Evolutionary conservation across 345 rosid genomes (phyloP), one percentile per base, ranked within the genome.

Genomic region (Eucalyptus shirleyi): DNA sequence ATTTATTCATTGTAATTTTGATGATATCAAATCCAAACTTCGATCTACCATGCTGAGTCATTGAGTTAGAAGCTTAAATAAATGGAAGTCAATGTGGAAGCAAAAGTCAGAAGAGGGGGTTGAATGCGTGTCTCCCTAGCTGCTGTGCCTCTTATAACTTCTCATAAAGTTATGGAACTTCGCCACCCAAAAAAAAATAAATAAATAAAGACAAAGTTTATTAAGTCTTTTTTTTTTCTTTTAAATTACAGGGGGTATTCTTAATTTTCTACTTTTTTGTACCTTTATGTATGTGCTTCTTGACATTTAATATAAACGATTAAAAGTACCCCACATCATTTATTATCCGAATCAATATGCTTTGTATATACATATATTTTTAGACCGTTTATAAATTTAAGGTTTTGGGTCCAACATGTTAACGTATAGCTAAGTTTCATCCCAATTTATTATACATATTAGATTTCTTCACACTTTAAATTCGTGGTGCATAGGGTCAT

Each of bases 41-140:
- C 59, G 37, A 90, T 86, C 91, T 91, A 88, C 90, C 90, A 8
- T 40, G 88, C 87, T 49, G 90, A 91, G 88, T 89, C 88, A 87
- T 4, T 60, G 37, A 67, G 45, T 87, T 30, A 44, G 47, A 18
- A 72, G 34, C 56, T 83, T 86, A 87, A 53, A 50, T 50, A 50
- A 50, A 62, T 88, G 55, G 55, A 21, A 86, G 92, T 92, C 92
- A 91, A 92, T 92, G 37, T 49, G 47, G 69, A 86, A 62, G 87
- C 50, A 86, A 50, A 91, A 88, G 93, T 92, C 91, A 89, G 89
- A 90, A 69, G 40, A 55, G 19, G 88, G 83, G 87, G 37, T 60
- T 90, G 87, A 91, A 81, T 87, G 82, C 69, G 51, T 21, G 50
- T 82, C 16, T 6, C 8, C 72, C 86, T 67, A 60, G 67, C 87